phyloP scores from a whole-genome alignment of 495 filamentous ascomycete genomes.

The Penicillium arizonense region DNA sequence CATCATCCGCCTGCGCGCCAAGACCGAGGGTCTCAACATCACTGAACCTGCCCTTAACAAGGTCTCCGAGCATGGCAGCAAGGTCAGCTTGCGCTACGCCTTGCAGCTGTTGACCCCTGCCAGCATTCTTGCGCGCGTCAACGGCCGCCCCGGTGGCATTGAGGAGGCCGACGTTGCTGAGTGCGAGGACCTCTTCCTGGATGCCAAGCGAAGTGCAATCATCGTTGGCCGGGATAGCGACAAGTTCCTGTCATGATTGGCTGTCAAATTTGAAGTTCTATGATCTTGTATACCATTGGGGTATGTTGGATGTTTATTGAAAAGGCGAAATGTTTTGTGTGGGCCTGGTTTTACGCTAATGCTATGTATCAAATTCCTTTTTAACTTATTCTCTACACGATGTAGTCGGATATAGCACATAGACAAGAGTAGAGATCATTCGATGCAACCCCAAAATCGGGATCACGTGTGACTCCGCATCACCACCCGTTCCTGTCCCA shows the following conservation, averaged over 20 bases:
- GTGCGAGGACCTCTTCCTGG: conserved; percentile 85
- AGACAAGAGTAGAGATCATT: not conserved
- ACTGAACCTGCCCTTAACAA: conserved; percentile 80
- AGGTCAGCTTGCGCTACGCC: conserved; percentile 87
- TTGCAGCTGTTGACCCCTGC: conserved; percentile 90
- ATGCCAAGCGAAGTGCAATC: conserved; percentile 78
- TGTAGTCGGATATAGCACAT: not conserved
- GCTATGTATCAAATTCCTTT: conserved; percentile 18
- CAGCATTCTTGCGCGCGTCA: conserved; percentile 65
- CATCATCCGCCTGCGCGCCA: conserved; percentile 80
- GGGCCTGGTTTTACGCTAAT: conserved; percentile 28
- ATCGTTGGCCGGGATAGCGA: conserved; percentile 65
- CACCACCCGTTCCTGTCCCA: conserved; percentile 5
- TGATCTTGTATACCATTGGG: conserved; percentile 30
- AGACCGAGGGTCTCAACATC: conserved; percentile 76
- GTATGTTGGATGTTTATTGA: conserved; percentile 22
- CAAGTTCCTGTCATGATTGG: conserved; percentile 55
- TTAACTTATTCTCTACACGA: not conserved
- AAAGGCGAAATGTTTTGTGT: conserved; percentile 30
- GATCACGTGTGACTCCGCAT: conserved; percentile 8
- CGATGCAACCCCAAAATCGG: conserved; percentile 2
- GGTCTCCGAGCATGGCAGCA: conserved; percentile 78
- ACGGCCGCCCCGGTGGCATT: conserved; percentile 67
- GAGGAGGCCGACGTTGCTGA: conserved; percentile 82
- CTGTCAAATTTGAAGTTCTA: conserved; percentile 10